These are phyloP conservation scores for Beta corolliflora DNA, from an alignment of 179 eudicot genomes.

Conservation along the genomic window DNA sequence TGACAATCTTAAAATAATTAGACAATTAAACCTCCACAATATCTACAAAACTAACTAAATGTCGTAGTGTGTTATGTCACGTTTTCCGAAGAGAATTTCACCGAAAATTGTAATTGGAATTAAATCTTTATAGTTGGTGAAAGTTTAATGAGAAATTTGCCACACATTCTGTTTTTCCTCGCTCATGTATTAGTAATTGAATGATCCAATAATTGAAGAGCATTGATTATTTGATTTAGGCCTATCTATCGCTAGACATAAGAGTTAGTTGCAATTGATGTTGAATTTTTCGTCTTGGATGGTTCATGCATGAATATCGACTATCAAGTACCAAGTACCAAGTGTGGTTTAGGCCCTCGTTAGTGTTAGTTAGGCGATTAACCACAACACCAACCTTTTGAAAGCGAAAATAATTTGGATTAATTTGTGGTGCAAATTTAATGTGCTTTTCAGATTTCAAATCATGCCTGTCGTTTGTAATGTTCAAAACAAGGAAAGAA, in stretches of 20 bases:
- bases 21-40: no score
- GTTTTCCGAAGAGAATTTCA: no score
- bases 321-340: no score
- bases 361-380: conserved; percentile 10
- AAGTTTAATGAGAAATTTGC: no score
- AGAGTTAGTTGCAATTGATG: background rate
- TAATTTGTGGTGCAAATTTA: conserved; percentile 6
- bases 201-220: background rate
- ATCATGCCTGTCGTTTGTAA: background rate
- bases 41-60: no score
- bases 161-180: no score
- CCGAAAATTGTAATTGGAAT: no score
- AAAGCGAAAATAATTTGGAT: background rate
- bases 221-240: background rate
- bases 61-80: no score
- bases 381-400: background rate
- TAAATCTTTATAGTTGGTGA: no score
- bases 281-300: no score
- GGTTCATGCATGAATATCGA: background rate
- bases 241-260: background rate
- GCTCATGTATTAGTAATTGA: no score
- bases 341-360: background rate
- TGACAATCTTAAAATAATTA: no score
- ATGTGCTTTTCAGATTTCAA: background rate
- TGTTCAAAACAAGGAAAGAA: background rate